These are phyloP conservation scores for Bryoglossum gracile DNA, from an alignment of 495 filamentous ascomycete species.

Conservation along the genomic window DNA sequence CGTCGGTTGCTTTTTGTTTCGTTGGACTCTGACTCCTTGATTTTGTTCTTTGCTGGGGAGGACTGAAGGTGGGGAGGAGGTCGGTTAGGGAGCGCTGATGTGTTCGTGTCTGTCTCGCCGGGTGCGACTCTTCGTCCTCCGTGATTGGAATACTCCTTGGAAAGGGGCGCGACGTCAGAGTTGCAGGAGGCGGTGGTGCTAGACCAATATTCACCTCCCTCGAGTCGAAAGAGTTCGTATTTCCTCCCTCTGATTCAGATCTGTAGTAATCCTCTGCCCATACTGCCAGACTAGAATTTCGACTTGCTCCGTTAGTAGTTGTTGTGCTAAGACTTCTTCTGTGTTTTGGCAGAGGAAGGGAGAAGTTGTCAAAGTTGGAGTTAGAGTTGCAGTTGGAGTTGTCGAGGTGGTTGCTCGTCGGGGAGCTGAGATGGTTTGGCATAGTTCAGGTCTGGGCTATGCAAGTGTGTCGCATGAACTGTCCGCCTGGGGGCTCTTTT, in stretches of 20 bases:
- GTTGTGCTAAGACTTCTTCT: slow-evolving; percentile 1
- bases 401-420: background rate
- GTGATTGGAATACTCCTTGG: background rate
- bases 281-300: slow-evolving; percentile 20
- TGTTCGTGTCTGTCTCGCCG: slow-evolving; percentile 8
- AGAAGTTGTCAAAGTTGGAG: background rate
- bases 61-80: slow-evolving; percentile 14
- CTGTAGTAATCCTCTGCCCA: slow-evolving; percentile 23
- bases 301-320: background rate
- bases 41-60: background rate
- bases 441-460: background rate
- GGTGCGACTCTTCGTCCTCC: slow-evolving; percentile 1
- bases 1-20: slow-evolving; percentile 6
- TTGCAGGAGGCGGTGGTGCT: background rate
- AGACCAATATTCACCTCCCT: background rate
- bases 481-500: background rate
- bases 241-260: background rate
- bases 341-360: background rate
- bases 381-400: background rate
- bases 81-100: slow-evolving; percentile 21
- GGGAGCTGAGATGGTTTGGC: too few species aligned
- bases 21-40: slow-evolving; percentile 10
- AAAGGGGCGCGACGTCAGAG: background rate
- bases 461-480: background rate
- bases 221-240: background rate